Percentiles rank a stretch among this genome's conserved stretches.
Evolutionary conservation across 1,139 yeast species (phyloP).

Genomic region (Geotrichum klebahnii): DNA sequence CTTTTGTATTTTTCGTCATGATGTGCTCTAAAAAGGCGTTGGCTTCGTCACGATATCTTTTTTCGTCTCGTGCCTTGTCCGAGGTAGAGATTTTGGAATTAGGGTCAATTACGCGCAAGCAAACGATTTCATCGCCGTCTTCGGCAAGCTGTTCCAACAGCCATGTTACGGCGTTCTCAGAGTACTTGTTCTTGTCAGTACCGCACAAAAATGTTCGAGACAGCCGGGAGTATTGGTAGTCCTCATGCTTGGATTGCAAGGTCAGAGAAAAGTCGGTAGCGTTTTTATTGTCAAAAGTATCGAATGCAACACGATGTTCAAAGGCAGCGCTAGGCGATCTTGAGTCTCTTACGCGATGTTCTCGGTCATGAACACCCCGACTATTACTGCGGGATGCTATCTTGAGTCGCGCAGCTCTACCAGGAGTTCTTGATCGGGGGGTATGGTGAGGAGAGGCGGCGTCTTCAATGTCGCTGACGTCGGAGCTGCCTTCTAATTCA

Average conservation of each 20-base stretch:
- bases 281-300: slow-evolving; percentile 47
- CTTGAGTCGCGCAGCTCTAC: background rate
- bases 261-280: slow-evolving; percentile 46
- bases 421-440: background rate
- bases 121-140: slow-evolving; percentile 66
- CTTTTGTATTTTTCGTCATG: slow-evolving; percentile 43
- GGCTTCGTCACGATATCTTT: slow-evolving; percentile 42
- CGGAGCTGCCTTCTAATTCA: slow-evolving; percentile 12
- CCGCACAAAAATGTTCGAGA: slow-evolving; percentile 63
- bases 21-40: slow-evolving; percentile 43
- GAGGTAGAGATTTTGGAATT: slow-evolving; percentile 11
- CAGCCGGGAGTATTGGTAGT: slow-evolving; percentile 51
- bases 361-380: background rate
- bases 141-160: slow-evolving; percentile 59
- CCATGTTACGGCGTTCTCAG: slow-evolving; percentile 62
- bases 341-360: slow-evolving; percentile 7
- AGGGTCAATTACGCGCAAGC: slow-evolving; percentile 57
- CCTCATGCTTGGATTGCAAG: slow-evolving; percentile 53
- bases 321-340: slow-evolving; percentile 22
- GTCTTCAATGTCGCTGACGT: slow-evolving; percentile 15
- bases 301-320: slow-evolving; percentile 49
- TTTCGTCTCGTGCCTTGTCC: slow-evolving; percentile 33
- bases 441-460: slow-evolving; percentile 2
- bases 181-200: slow-evolving; percentile 53
- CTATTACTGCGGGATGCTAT: slow-evolving; percentile 16